phyloP scores from a whole-genome alignment of 2,329 filamentous ascomycete genomes.

The Teratosphaeriaceae sp. region DNA sequence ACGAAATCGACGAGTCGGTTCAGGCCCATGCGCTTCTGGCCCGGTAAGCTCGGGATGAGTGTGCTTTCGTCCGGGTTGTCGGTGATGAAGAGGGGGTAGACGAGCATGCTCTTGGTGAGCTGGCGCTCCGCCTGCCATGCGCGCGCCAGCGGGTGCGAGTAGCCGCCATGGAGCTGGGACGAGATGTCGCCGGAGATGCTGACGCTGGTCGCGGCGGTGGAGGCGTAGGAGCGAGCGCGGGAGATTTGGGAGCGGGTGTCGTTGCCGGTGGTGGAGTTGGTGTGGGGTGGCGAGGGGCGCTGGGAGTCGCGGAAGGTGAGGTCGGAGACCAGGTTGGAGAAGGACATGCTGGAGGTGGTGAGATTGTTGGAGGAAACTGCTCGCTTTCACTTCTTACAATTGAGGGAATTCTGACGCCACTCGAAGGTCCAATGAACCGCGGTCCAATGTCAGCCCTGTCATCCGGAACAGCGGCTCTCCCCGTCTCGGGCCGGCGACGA shows the following conservation, averaged over 20 bases:
- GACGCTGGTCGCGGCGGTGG: slow-evolving; percentile 47
- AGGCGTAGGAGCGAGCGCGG: slow-evolving; percentile 43
- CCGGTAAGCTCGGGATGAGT: slow-evolving; percentile 81
- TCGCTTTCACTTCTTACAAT: too few relatives aligned
- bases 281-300: slow-evolving; percentile 34
- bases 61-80: slow-evolving; percentile 91
- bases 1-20: slow-evolving; percentile 82
- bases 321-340: slow-evolving; percentile 47
- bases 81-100: slow-evolving; percentile 94
- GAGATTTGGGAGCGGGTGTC: slow-evolving; percentile 42
- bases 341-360: slow-evolving; percentile 36
- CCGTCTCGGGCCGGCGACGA: background rate
- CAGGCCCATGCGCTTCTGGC: slow-evolving; percentile 80
- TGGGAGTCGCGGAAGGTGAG: slow-evolving; percentile 40
- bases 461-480: background rate
- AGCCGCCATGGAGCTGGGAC: slow-evolving; percentile 47
- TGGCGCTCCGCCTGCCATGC: slow-evolving; percentile 49
- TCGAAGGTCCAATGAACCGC: too few relatives aligned
- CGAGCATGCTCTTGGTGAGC: slow-evolving; percentile 75
- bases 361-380: too few relatives aligned
- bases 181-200: slow-evolving; percentile 47
- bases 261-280: slow-evolving; percentile 34
- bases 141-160: slow-evolving; percentile 45
- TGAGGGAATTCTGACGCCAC: background rate
- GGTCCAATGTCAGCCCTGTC: background rate